Conservation (phyloP, 331 rosid species). For the Stylosanthes scabra region DNA sequence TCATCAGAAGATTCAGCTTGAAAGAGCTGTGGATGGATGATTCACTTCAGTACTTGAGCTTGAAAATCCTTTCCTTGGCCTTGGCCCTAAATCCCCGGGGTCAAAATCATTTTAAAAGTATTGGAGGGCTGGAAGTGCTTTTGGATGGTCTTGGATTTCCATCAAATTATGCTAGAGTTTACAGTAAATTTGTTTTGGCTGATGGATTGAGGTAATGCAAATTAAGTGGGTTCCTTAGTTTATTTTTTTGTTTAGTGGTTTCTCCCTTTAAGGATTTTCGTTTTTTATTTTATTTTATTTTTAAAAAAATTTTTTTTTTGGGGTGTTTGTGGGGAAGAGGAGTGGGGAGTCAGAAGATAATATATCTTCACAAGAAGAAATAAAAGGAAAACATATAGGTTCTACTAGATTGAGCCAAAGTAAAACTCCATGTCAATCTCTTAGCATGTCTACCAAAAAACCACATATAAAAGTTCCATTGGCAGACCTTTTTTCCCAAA, state of each 20-base stretch:
- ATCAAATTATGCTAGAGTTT: constrained; percentile 64
- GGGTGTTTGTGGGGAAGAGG: not conserved
- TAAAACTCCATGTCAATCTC: not conserved
- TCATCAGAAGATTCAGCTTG: constrained; percentile 85
- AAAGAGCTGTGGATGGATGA: constrained; percentile 81
- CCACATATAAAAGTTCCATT: not conserved
- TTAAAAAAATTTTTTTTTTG: not conserved
- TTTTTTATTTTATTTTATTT: no score
- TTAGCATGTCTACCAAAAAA: not conserved
- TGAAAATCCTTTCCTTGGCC: constrained; percentile 79
- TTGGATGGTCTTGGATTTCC: constrained; percentile 96
- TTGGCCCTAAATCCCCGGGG: constrained; percentile 87
- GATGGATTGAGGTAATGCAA: constrained; percentile 67
- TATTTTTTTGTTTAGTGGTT: constrained; percentile 18
- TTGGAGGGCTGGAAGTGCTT: constrained; percentile 98
- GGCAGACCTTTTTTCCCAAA: not conserved
- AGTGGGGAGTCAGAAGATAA: not conserved
- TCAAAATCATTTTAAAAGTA: constrained; percentile 96
- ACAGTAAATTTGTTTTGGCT: constrained; percentile 48
- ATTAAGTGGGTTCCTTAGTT: constrained; percentile 29
- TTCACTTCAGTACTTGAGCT: constrained; percentile 75
- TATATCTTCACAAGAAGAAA: not conserved
- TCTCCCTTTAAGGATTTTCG: no score
- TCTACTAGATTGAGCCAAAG: not conserved
- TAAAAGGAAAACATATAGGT: not conserved